Base-by-base conservation (phyloP, 2,329 filamentous ascomycete genomes). In the Gliomastix tumulicola region DNA sequence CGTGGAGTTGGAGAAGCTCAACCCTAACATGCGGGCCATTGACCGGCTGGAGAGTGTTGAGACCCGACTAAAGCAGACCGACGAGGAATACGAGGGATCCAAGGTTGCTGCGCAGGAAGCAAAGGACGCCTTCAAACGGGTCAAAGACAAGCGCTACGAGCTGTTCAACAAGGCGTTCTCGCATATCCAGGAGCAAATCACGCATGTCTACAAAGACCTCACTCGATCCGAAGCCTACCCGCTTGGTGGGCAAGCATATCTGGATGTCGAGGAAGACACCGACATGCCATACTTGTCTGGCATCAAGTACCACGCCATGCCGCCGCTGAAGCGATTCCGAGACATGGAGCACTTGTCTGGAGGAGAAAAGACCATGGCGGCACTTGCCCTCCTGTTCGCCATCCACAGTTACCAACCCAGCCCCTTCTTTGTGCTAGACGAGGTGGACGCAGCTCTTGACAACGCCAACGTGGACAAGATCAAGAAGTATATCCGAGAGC, bases 271-370 rank as follows among this genome's bases (percentile, higher is more conserved):
- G 57, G 89, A 95, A 56, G 90, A 98, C 57, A 86, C 83, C n/a
- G 88, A 95, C 45, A 90, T 94, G 53, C 92, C 92, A 1, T 98
- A 97, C 59, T 76, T 96, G 5, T 88, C 86, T 28, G 92, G 92
- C 21, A 88, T 98, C 63, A 96, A 95, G 56, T 98, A 98, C 63
- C 89, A 97, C 57, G 94, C 92, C 44, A 98, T 97, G 89, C 92
- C 92, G 16, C 92, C 92, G 2, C 78, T 96, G 44, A 98, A 98
- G 67, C 88, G 92, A 32, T 98, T 98, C 76, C 79, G 92, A 50
- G 94, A 98, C 59, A 98, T 98, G 92, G 92, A 98, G 60, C 92
- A 96, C 57, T 69, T 98, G 9, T 95, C 88, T 2, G 92, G 92
- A 51, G 92, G 92, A 38, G 92, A 98, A 65, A 98, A 98, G 71